Percentiles rank a stretch among this genome's conserved stretches.
Evolutionary conservation across 768 basidiomycete species (phyloP).

Genomic region (Pleurotus giganteus): DNA sequence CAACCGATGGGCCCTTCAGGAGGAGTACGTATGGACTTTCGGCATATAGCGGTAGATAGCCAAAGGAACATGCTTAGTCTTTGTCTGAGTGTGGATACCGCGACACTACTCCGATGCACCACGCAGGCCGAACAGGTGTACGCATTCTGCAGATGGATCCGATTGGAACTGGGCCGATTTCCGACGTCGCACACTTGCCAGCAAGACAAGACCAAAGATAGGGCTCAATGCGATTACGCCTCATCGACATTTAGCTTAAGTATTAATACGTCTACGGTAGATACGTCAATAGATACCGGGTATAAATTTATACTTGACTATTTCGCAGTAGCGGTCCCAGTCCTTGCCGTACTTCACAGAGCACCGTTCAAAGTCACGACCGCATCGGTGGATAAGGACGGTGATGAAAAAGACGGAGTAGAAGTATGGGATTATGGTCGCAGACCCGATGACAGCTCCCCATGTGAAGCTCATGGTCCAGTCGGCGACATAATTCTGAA

Average conservation of each 20-base stretch:
- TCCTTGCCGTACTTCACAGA: conserved; percentile 91
- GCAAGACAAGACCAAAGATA: background rate
- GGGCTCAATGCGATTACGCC: background rate
- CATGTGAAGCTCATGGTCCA: conserved; percentile 84
- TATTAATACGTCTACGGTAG: background rate
- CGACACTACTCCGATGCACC: no score
- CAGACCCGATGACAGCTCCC: conserved; percentile 75
- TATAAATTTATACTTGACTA: conserved; percentile 91
- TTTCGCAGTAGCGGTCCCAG: conserved; percentile 86
- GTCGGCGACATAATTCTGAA: conserved; percentile 90
- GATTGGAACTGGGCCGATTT: no score
- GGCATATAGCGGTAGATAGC: no score
- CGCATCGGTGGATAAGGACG: conserved; percentile 87
- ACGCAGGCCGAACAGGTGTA: no score
- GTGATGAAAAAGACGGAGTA: conserved; percentile 96
- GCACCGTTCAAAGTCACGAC: conserved; percentile 95
- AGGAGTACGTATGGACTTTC: no score
- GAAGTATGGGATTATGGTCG: conserved; percentile 89
- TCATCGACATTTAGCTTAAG: background rate
- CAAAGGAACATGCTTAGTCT: no score
- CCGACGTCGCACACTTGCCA: no score
- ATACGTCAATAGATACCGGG: conserved; percentile 71
- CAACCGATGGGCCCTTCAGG: no score
- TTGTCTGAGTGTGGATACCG: no score
- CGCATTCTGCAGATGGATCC: no score